Percentiles rank a stretch among this genome's conserved stretches.
Conservation (phyloP, 192 early-diverging fungal species). For the Dissophora globulifera region DNA sequence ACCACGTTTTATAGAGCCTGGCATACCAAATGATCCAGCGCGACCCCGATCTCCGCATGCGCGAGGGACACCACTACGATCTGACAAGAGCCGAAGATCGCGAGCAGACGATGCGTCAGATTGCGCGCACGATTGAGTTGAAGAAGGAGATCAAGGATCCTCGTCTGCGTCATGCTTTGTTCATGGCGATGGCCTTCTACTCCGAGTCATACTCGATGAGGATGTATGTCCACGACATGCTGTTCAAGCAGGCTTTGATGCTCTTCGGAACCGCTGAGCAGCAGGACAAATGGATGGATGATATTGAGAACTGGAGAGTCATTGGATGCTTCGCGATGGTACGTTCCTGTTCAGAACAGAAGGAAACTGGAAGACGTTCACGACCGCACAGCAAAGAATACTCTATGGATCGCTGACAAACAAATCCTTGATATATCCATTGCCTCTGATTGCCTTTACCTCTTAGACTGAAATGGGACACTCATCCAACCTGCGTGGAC, state of each 20-base stretch:
- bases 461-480: constrained; percentile 71
- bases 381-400: too few species aligned
- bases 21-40: constrained; percentile 61
- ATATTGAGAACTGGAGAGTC: constrained; percentile 63
- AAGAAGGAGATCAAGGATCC: constrained; percentile 52
- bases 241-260: constrained; percentile 65
- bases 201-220: constrained; percentile 71
- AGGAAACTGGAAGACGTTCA: too few species aligned
- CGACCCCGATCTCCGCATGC: constrained; percentile 64
- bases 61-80: constrained; percentile 61
- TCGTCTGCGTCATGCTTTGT: constrained; percentile 46
- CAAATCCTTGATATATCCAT: too few species aligned
- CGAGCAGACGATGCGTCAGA: constrained; percentile 70
- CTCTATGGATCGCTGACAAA: too few species aligned
- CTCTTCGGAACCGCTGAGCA: constrained; percentile 71
- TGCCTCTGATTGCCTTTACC: too few species aligned
- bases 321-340: constrained; percentile 78
- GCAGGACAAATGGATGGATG: constrained; percentile 61
- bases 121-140: constrained; percentile 54
- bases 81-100: constrained; percentile 58
- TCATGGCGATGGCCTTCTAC: constrained; percentile 60
- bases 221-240: constrained; percentile 67
- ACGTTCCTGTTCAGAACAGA: constrained; percentile 20
- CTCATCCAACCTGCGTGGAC: constrained; percentile 67
- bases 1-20: too few species aligned